Conservation (phyloP, 2,329 filamentous ascomycete species). For the Trichoderma sp. region DNA sequence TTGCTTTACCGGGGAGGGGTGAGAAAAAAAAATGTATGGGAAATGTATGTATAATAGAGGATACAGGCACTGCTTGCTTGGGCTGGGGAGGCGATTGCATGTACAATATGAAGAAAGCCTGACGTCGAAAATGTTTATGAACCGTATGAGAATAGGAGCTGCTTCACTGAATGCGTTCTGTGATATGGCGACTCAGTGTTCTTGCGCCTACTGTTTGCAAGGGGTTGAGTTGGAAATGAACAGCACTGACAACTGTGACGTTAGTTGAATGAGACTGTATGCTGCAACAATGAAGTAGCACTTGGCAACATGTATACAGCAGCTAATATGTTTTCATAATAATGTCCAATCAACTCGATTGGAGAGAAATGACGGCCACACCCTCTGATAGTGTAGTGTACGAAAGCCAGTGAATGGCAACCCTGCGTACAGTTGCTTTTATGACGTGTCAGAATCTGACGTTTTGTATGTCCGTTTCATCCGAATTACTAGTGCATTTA, state of each 20-base stretch:
- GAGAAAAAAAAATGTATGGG: neutral
- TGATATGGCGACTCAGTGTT: neutral
- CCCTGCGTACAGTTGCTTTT: too few species aligned
- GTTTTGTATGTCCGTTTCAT: neutral
- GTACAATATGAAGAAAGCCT: constrained; percentile 21
- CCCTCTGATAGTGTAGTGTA: neutral
- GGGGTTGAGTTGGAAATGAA: neutral
- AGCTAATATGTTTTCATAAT: neutral
- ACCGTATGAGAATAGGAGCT: neutral
- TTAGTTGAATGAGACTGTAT: neutral
- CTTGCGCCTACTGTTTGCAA: neutral
- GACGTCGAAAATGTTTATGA: constrained; percentile 10
- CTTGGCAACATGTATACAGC: neutral
- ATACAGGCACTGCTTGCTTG: constrained; percentile 3
- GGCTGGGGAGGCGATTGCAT: constrained; percentile 6
- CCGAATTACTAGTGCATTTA: neutral
- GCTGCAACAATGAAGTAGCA: neutral
- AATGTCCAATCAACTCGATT: neutral
- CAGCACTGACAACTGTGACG: neutral
- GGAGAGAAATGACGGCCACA: neutral
- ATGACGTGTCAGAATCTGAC: neutral
- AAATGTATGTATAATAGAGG: constrained; percentile 23
- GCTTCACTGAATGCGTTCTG: neutral
- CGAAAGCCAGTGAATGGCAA: too few species aligned
- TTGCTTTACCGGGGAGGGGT: constrained; percentile 18